phyloP scores from a whole-genome alignment of 352 stramenopile species.

The Phytophthora capsici region DNA sequence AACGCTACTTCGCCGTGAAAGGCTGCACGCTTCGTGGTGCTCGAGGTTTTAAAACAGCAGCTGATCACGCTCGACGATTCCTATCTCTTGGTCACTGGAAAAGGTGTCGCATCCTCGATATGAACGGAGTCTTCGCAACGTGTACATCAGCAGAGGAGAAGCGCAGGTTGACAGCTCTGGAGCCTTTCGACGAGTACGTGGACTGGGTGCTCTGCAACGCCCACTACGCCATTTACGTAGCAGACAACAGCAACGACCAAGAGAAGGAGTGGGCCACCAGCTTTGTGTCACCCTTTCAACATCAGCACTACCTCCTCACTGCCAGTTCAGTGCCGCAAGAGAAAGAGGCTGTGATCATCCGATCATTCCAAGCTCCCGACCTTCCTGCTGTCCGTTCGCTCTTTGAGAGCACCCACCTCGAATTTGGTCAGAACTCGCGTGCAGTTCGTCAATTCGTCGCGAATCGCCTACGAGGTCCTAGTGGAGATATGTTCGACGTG shows the following conservation, averaged over 20 bases:
- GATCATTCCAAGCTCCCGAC: constrained; percentile 59
- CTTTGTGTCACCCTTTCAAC: constrained; percentile 23
- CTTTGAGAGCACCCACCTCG: constrained; percentile 67
- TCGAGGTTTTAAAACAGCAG: constrained; percentile 40
- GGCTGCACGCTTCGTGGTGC: constrained; percentile 67
- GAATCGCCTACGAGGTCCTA: constrained; percentile 49
- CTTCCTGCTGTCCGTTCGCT: constrained; percentile 52
- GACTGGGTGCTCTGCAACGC: constrained; percentile 74
- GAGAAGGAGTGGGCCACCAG: constrained; percentile 39
- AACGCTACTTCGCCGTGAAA: constrained; percentile 74
- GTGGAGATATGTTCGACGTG: constrained; percentile 66
- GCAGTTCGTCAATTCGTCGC: constrained; percentile 75
- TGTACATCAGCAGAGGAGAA: constrained; percentile 52
- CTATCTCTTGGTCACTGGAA: constrained; percentile 41
- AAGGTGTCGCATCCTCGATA: constrained; percentile 56
- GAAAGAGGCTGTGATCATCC: constrained; percentile 40
- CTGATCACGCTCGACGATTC: constrained; percentile 50
- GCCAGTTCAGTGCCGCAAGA: constrained; percentile 3
- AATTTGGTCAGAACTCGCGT: constrained; percentile 56
- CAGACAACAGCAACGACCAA: constrained; percentile 34
- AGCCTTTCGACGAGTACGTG: constrained; percentile 74
- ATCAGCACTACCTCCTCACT: constrained; percentile 32
- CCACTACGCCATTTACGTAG: constrained; percentile 72
- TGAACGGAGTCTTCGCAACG: constrained; percentile 64
- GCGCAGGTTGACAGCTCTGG: constrained; percentile 48